A percentile compares a stretch with the other conserved stretches of the same genome.
Evolutionary conservation across 192 early-diverging fungal genomes (phyloP).

Genomic region (Gonapodya sp.): DNA sequence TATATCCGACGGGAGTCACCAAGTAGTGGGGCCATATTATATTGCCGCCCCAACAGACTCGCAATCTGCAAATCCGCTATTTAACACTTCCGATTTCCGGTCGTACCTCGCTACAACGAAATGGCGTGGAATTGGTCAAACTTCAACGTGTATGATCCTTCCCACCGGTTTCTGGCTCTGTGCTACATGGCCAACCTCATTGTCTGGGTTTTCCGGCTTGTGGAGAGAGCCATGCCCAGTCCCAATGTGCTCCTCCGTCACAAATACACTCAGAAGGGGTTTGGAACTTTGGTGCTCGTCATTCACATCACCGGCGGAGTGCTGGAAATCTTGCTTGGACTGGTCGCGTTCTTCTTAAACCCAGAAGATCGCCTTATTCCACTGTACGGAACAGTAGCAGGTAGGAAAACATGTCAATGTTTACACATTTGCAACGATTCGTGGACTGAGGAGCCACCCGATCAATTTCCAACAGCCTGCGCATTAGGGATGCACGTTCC

Average conservation of each 20-base stretch:
- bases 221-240: not conserved
- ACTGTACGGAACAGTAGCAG: conserved; percentile 1
- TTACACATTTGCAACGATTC: not conserved
- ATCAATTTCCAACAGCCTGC: not conserved
- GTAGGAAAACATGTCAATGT: not conserved
- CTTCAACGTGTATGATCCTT: not conserved
- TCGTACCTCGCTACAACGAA: not conserved
- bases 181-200: not conserved
- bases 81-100: no score
- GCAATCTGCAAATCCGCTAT: no score
- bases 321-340: not conserved
- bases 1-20: no score
- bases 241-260: not conserved
- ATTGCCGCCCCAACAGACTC: no score
- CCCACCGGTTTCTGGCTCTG: not conserved
- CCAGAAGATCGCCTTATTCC: not conserved
- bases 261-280: not conserved
- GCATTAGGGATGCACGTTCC: not conserved
- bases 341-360: not conserved
- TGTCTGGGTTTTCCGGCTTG: not conserved
- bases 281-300: not conserved
- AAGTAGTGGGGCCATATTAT: no score
- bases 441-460: not conserved
- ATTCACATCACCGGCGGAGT: not conserved
- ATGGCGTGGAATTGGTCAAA: not conserved